Percentiles rank a stretch among this genome's conserved stretches.
phyloP scores from a whole-genome alignment of 83 land plant species.

The Thuja plicata region DNA sequence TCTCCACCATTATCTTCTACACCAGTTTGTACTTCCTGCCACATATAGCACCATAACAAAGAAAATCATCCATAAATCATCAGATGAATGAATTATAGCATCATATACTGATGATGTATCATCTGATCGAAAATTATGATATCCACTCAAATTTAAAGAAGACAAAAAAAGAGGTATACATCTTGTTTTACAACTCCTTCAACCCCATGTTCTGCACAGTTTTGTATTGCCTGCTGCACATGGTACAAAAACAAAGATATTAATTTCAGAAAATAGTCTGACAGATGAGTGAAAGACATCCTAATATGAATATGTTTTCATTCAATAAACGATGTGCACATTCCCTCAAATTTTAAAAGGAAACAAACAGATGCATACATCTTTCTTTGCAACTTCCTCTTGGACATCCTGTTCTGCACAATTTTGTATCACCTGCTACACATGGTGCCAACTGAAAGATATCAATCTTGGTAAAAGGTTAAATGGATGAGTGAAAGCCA shows the following conservation, averaged over 20 bases:
- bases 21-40: background rate
- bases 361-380: background rate
- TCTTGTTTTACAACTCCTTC: conserved; percentile 1
- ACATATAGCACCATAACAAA: background rate
- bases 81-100: background rate
- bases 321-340: background rate
- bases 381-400: conserved; percentile 1
- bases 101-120: background rate
- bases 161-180: background rate
- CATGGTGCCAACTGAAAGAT: background rate
- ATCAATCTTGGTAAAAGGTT: background rate
- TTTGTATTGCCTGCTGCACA: background rate
- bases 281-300: background rate
- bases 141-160: background rate
- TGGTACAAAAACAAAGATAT: background rate
- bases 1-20: conserved; percentile 24
- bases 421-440: background rate
- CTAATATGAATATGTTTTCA: background rate
- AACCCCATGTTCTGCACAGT: background rate
- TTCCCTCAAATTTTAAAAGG: background rate
- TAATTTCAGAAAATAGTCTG: background rate
- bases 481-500: background rate
- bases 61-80: background rate
- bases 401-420: background rate
- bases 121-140: background rate